Percentiles rank a stretch among this genome's conserved stretches.
Evolutionary conservation across 345 rosid genomes (phyloP).

Genomic region (Lepidium aucheri): DNA sequence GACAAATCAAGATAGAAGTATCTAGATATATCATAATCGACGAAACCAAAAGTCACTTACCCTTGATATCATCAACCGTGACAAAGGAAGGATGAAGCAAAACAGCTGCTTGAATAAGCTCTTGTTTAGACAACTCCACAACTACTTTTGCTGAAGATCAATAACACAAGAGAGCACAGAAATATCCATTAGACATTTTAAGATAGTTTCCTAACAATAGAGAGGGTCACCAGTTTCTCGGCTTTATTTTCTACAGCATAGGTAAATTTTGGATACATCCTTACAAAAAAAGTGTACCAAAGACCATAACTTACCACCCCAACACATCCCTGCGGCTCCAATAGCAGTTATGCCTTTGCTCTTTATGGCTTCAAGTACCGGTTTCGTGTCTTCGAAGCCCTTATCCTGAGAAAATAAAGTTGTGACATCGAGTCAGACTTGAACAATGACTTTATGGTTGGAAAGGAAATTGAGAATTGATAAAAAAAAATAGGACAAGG

Average conservation of each 20-base stretch:
- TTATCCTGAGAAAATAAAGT: slow-evolving; percentile 41
- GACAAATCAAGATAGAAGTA: background rate
- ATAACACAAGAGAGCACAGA: background rate
- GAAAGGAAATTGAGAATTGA: background rate
- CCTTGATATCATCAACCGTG: slow-evolving; percentile 55
- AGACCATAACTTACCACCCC: slow-evolving; percentile 42
- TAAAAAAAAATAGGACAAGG: background rate
- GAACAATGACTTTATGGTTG: background rate
- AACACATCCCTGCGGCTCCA: slow-evolving; percentile 69
- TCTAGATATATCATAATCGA: background rate
- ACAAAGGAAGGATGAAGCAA: slow-evolving; percentile 66
- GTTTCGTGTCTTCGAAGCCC: slow-evolving; percentile 66
- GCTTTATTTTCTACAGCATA: too few species aligned
- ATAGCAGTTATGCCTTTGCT: slow-evolving; percentile 47
- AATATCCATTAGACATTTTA: background rate
- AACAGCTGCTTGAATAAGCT: slow-evolving; percentile 59
- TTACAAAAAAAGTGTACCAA: background rate
- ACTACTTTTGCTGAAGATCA: slow-evolving; percentile 62
- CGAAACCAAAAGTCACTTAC: slow-evolving; percentile 30
- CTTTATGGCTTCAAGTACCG: slow-evolving; percentile 55
- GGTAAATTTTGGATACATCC: too few species aligned
- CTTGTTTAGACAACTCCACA: slow-evolving; percentile 49
- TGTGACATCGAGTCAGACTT: background rate
- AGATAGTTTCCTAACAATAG: background rate
- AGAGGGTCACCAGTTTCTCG: background rate